Evolutionary conservation across 129 eudicot species (phyloP).

Genomic region (Scalesia atractyloides): DNA sequence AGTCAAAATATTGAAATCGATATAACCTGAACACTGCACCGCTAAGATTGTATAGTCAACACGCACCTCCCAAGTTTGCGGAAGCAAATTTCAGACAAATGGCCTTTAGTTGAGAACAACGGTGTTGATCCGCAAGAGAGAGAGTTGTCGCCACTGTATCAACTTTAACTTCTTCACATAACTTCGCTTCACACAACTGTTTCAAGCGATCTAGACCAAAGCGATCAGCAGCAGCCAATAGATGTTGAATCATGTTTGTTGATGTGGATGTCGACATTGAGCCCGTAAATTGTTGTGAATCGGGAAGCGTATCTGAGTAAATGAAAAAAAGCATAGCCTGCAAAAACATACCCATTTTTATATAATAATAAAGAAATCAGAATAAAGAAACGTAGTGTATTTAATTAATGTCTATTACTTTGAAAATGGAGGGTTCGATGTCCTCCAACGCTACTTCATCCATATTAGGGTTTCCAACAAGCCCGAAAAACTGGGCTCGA

Average conservation of each 20-base stretch:
- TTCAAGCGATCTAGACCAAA: slow-evolving; percentile 74
- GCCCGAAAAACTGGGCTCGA: slow-evolving; percentile 91
- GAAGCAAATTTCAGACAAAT: slow-evolving; percentile 93
- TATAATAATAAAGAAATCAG: background rate
- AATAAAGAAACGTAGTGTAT: background rate
- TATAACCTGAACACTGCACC: slow-evolving; percentile 72
- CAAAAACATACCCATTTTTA: slow-evolving; percentile 29
- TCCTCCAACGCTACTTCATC: slow-evolving; percentile 65
- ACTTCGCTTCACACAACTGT: slow-evolving; percentile 74
- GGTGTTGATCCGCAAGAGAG: slow-evolving; percentile 89
- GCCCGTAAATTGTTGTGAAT: slow-evolving; percentile 54
- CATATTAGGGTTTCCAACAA: slow-evolving; percentile 66
- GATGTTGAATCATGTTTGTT: slow-evolving; percentile 66
- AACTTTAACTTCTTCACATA: slow-evolving; percentile 68
- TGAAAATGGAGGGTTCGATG: slow-evolving; percentile 83
- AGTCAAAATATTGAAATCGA: slow-evolving; percentile 39
- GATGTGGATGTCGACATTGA: slow-evolving; percentile 60
- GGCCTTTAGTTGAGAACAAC: slow-evolving; percentile 69
- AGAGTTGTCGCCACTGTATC: slow-evolving; percentile 92
- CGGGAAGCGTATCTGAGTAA: slow-evolving; percentile 70
- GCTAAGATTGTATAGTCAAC: slow-evolving; percentile 61
- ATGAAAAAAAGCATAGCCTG: slow-evolving; percentile 80
- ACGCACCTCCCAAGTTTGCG: slow-evolving; percentile 98
- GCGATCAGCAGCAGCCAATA: slow-evolving; percentile 89
- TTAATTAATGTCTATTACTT: slow-evolving; percentile 44